Percentiles rank a stretch among this genome's conserved stretches.
Evolutionary conservation across 345 rosid genomes (phyloP).

Genomic region (Anacardium occidentale): DNA sequence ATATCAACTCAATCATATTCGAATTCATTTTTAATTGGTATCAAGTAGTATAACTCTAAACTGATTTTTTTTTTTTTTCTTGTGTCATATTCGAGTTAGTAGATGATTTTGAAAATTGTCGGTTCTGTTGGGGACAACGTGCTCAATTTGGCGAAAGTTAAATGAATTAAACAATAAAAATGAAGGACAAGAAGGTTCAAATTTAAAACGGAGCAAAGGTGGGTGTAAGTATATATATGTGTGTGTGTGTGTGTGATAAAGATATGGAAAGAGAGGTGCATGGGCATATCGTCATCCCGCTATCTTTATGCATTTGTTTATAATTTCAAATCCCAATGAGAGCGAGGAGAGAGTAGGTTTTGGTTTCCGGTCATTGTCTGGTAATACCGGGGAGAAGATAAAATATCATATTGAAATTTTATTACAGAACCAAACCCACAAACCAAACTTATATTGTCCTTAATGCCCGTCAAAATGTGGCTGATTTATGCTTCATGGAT

Average conservation of each 20-base stretch:
- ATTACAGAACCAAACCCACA: not conserved
- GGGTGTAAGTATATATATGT: not conserved
- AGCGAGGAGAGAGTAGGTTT: not conserved
- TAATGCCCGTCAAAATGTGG: constrained; percentile 18
- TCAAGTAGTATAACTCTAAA: no score
- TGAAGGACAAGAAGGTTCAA: constrained; percentile 25
- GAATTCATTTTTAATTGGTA: no score
- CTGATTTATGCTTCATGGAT: constrained; percentile 38
- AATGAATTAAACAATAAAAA: not conserved
- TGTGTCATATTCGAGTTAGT: no score
- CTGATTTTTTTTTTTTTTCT: no score
- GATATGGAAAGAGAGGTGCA: constrained; percentile 12
- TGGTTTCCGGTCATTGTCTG: constrained; percentile 19
- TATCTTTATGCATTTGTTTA: not conserved
- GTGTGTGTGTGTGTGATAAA: not conserved
- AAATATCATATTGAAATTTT: not conserved
- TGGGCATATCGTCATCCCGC: constrained; percentile 40
- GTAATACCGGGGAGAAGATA: constrained; percentile 34
- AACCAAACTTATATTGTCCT: constrained; percentile 7
- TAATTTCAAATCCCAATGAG: constrained; percentile 32
- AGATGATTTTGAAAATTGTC: no score
- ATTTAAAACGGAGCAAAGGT: constrained; percentile 16
- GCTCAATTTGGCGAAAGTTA: not conserved
- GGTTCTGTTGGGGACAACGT: not conserved
- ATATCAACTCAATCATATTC: no score